Base-by-base conservation (phyloP, 179 eudicot genomes). In the Spergularia azorica region DNA sequence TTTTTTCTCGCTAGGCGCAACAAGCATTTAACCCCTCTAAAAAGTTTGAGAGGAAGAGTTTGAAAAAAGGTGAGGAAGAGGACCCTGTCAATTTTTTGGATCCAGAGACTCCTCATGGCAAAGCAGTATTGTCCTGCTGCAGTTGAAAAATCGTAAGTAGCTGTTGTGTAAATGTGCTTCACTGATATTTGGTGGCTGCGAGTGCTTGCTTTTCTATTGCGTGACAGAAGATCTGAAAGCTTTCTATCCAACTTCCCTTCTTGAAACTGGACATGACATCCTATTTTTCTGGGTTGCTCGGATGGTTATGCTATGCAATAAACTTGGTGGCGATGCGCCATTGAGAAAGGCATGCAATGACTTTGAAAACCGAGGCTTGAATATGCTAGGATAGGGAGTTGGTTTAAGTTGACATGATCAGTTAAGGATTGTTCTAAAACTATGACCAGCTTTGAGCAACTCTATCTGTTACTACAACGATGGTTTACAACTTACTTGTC, bases 261-360 rank as follows among this genome's bases (percentile, higher is more conserved):
- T 95, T 76, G 99, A 95, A 89, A 95, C 98, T 68, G 99, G 99
- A 32, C 99, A 93, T 72, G 99, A 95, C 79, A 95, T 95, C 82
- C 94, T 95, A n/a, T 95, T 95, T 58, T 95, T 95, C 81, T 91
- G 99, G 98, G 99, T 93, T 70, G 98, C 99, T 51, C 94, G 95
- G 36, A 95, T 95, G 99, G 99, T 93, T 66, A 95, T 95, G 99
- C 51, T 93, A 70, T 93, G 97, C 63, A 87, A 76, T 70, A 95
- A 89, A 83, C 89, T 95, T 70, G 92, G 94, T 75, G 97, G 97
- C 70, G 88, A 93, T 75, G 89, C 93, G 71, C 99, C 98, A 48
- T 95, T 95, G 75, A 84, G 73, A 80, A 93, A 91, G 95, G 97
- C 91, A 77, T 80, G 18, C 39, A 41, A 46, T 9, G 7, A 46